These are phyloP conservation scores for Saprolegnia parasitica DNA, from an alignment of 352 stramenopile genomes.

Conservation along the genomic window DNA sequence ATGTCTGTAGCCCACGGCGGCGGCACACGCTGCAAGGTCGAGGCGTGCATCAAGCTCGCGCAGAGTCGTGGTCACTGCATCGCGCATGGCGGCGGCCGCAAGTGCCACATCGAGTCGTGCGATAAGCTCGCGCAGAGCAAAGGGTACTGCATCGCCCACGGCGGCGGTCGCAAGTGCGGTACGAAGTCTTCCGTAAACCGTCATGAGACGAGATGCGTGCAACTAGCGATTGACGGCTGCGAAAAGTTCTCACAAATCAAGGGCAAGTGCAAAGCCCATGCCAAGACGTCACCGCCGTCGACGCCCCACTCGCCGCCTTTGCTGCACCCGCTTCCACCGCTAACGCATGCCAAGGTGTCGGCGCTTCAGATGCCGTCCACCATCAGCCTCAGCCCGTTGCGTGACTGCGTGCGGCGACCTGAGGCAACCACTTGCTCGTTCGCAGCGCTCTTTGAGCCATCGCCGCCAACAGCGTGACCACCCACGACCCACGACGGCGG, in stretches of 20 bases:
- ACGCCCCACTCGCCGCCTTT: background rate
- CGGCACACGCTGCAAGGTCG: constrained; percentile 69
- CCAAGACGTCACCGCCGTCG: constrained; percentile 37
- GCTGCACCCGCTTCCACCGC: constrained; percentile 2
- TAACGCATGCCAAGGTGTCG: constrained; percentile 4
- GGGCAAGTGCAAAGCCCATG: constrained; percentile 80
- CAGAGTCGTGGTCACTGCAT: constrained; percentile 75
- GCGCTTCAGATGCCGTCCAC: background rate
- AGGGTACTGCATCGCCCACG: constrained; percentile 32
- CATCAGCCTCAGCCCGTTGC: constrained; percentile 26
- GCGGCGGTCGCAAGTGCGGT: constrained; percentile 30
- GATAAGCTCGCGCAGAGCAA: constrained; percentile 32
- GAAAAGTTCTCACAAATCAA: constrained; percentile 88
- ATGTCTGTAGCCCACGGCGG: constrained; percentile 55
- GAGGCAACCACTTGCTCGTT: constrained; percentile 21
- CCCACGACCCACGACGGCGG: no score
- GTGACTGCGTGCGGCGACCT: constrained; percentile 2
- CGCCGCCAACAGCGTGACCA: background rate
- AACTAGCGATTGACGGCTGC: constrained; percentile 22
- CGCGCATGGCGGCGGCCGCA: constrained; percentile 65
- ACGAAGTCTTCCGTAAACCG: background rate
- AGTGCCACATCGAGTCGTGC: constrained; percentile 54
- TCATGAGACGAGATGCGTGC: background rate
- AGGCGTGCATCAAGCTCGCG: constrained; percentile 74
- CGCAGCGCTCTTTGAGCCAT: constrained; percentile 22